Base-by-base conservation (phyloP, 2,329 filamentous ascomycete genomes). In the Ophiostoma sp. region DNA sequence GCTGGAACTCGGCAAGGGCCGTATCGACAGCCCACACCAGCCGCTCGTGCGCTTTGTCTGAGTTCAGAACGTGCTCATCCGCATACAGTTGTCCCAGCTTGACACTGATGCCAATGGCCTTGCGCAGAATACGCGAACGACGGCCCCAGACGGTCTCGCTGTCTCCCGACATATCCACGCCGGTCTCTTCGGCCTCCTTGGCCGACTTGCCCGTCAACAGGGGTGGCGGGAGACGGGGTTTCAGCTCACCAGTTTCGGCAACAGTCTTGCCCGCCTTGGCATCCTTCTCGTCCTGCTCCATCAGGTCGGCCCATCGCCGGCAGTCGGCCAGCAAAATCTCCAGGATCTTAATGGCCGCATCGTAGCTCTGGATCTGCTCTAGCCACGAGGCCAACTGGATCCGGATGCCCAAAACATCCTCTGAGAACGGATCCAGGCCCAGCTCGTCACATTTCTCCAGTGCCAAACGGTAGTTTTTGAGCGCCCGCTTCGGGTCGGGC, bases 331-430 rank as follows among this genome's bases (percentile, higher is more conserved):
- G 87, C 57, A 97, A 86, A n/a, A 90, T 88, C 81, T 97, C 93
- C 42, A 98, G 83, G 3, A 97, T 90, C 69, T 93, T 88, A 73
- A 93, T 90, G 0, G 94, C 90, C 73, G 90, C 88, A 28, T 88
- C 85, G 78, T 90, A 90, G 78, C 92, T 89, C 42, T 90, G 87
- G 19, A 93, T 88, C 79, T 92, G 91, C 82, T 98, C 93, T 75
- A 97, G 86, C 86, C 97, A 90, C 11, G 87, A 87, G 0, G 93
- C 90, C 9, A 97, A 86, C 80, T 95, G 90, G 69, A 98, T 91
- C 79, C 94, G 93, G 70, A 98, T 90, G 9, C 96, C 96, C 77
- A 98, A 87, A 45, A 98, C 91, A 80, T 98, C 95, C 78, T 98
- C 93, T 3, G 93, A 95, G 80, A 95, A 97, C 0, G 93, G 93